Base-by-base conservation (phyloP, 2,329 filamentous ascomycete species). In the Mycosphaerella arachidis region DNA sequence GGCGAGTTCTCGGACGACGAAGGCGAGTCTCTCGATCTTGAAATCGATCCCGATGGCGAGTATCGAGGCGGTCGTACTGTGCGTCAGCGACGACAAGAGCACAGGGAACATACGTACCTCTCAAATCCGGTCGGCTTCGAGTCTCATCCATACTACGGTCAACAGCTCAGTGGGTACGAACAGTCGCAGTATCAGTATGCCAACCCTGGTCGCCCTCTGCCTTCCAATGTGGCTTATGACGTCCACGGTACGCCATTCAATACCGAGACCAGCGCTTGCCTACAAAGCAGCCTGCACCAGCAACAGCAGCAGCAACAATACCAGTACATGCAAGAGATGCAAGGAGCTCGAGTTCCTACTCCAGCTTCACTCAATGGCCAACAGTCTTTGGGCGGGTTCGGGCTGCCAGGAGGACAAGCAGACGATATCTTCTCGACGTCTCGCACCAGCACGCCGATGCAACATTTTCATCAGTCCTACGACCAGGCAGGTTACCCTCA, bases 21-120 rank as follows among this genome's bases (percentile, higher is more conserved):
- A 53, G 72, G 68, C n/a, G 72, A 70, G 52, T 60, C 65, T 9
- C 67, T 68, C 57, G 72, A 72, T 31, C 64, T 72, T 1, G 73
- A 74, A 35, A 69, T 62, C 8, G 72, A 74, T 65, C 70, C 71
- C 29, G 71, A 72, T 63, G 70, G 68, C 50, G 70, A 72, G 43
- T 73, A 71, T 52, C 68, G 68, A 53, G 66, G 67, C 12, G 62
- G 63, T 29, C 63, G 69, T 35, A 68, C 60, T 48, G 69, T 69
- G 27, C 62, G 68, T 35, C 65, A 66, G 48, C 59, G 64, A 37
- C 60, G 68, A 48, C 61, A 67, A 27, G 58, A 66, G 16, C 46
- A 35, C 12, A 13, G 46, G 27, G 64, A 69, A n/a, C 52, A 60
- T 16, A 62, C 63, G 20, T 68, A 70, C 58, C 56, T 72, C 20